Evolutionary conservation across 345 rosid species (phyloP).

Genomic region (Arabis alpina): DNA sequence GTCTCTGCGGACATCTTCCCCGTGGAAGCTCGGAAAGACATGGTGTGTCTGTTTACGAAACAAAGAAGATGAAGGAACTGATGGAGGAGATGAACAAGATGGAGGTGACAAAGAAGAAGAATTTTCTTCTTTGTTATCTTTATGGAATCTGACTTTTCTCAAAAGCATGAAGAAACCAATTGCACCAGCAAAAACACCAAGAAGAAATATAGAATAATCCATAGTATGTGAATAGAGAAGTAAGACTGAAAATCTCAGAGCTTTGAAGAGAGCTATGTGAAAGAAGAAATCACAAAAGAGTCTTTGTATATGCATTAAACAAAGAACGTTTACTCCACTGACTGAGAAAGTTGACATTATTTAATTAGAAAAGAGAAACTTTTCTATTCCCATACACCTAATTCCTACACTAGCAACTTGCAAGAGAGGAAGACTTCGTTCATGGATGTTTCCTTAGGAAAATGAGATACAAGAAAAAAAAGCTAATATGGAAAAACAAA

Average conservation of each 20-base stretch:
- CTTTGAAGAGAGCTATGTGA: not conserved
- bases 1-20: conserved; percentile 18
- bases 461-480: too few relatives aligned
- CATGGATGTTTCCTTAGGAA: too few relatives aligned
- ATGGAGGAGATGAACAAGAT: not conserved
- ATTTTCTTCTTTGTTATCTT: not conserved
- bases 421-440: too few relatives aligned
- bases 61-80: not conserved
- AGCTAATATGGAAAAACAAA: too few relatives aligned
- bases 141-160: not conserved
- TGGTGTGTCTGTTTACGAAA: not conserved
- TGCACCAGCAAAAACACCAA: too few relatives aligned
- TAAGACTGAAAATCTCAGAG: not conserved
- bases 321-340: not conserved
- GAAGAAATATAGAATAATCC: too few relatives aligned
- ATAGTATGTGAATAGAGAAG: too few relatives aligned
- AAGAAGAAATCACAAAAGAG: not conserved
- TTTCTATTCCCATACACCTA: not conserved
- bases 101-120: not conserved
- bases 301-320: not conserved
- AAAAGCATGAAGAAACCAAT: too few relatives aligned
- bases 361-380: too few relatives aligned
- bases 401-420: too few relatives aligned
- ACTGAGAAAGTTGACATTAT: too few relatives aligned
- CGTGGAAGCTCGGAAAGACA: conserved; percentile 13